Percentiles rank a stretch among this genome's conserved stretches.
Evolutionary conservation across 2,329 filamentous ascomycete species (phyloP).

Genomic region (Neopestalotiopsis clavispora): DNA sequence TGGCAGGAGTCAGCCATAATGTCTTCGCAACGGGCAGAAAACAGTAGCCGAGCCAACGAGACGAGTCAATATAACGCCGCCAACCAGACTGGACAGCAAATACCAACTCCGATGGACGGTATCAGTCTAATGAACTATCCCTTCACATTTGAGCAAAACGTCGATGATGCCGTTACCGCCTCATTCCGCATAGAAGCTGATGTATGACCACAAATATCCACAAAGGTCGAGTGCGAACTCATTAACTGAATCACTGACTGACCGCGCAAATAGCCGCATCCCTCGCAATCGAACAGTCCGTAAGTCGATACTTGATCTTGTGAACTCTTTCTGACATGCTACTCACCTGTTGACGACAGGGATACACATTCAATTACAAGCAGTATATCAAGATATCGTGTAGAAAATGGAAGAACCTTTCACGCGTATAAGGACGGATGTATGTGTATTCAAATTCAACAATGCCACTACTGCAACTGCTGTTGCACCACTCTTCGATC

Average conservation of each 20-base stretch:
- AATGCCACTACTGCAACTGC: background rate
- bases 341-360: constrained; percentile 16
- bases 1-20: background rate
- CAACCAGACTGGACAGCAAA: background rate
- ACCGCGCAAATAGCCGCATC: constrained; percentile 6
- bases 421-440: constrained; percentile 53
- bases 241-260: background rate
- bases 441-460: constrained; percentile 33
- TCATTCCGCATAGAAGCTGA: constrained; percentile 21
- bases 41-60: background rate
- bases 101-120: constrained; percentile 11
- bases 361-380: constrained; percentile 30
- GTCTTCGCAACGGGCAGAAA: constrained; percentile 1
- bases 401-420: constrained; percentile 47
- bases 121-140: constrained; percentile 18
- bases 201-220: constrained; percentile 10
- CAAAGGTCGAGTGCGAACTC: background rate
- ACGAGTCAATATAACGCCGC: background rate
- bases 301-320: background rate
- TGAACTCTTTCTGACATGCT: background rate
- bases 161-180: constrained; percentile 14
- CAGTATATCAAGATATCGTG: constrained; percentile 28
- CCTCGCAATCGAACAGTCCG: constrained; percentile 10
- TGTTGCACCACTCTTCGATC: background rate
- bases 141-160: constrained; percentile 21